Evolutionary conservation across 768 basidiomycete genomes (phyloP).

Genomic region (Leccinum boreale): DNA sequence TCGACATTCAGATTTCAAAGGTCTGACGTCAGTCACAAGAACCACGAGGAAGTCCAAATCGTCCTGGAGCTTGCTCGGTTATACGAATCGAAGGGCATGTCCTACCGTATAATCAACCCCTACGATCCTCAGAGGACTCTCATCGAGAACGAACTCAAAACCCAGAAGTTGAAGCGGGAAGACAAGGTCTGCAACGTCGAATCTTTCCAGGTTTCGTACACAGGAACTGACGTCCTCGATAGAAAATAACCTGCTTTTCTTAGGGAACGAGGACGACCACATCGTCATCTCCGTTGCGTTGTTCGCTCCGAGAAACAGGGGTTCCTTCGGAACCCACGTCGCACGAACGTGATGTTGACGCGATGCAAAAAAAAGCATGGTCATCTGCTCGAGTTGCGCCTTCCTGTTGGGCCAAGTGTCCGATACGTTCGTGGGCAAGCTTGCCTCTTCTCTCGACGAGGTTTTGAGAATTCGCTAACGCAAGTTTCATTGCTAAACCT

Average conservation of each 20-base stretch:
- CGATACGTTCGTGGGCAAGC: conserved; percentile 24
- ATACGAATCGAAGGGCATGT: conserved; percentile 42
- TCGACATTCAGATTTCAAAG: neutral
- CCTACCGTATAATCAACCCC: conserved; percentile 71
- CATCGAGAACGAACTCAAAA: conserved; percentile 56
- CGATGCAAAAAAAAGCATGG: conserved; percentile 73
- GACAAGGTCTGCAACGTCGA: conserved; percentile 78
- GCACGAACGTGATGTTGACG: conserved; percentile 86
- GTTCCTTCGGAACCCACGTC: conserved; percentile 60
- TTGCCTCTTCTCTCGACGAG: conserved; percentile 11
- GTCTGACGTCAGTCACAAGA: conserved; percentile 42
- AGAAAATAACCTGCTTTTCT: conserved; percentile 6
- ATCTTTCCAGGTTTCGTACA: conserved; percentile 68
- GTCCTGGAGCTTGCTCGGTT: conserved; percentile 52
- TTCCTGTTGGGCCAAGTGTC: conserved; percentile 20
- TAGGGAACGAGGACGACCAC: conserved; percentile 79
- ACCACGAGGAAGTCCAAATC: conserved; percentile 49
- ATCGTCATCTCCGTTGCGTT: conserved; percentile 67
- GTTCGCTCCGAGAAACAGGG: conserved; percentile 63
- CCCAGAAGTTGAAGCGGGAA: conserved; percentile 45
- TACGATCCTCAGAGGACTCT: conserved; percentile 67
- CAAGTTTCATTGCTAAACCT: neutral
- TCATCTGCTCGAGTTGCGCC: conserved; percentile 53
- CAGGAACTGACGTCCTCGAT: neutral
- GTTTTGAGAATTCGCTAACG: neutral